These are phyloP conservation scores for Pseudogymnoascus sp. DNA, from an alignment of 2,329 filamentous ascomycete species.

Conservation along the genomic window DNA sequence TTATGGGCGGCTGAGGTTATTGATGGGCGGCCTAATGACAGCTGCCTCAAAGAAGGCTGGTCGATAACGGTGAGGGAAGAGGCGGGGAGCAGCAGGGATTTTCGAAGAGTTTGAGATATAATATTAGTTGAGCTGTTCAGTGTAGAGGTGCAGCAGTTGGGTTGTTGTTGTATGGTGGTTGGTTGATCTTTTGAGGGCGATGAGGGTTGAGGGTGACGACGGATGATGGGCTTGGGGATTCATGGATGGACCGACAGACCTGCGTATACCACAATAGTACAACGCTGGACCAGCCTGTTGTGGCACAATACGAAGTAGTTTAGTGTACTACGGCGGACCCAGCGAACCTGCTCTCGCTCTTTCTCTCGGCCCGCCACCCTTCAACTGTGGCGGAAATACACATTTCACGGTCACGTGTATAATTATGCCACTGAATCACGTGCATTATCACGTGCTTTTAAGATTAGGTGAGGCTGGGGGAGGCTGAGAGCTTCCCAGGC, in stretches of 20 bases:
- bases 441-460: not conserved
- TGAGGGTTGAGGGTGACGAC: not conserved
- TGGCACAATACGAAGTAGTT: not conserved
- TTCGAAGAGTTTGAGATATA: not conserved
- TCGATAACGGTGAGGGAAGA: not conserved
- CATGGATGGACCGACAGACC: not conserved
- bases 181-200: conserved; percentile 1
- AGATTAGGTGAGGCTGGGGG: conserved; percentile 2
- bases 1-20: not conserved
- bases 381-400: not conserved
- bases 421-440: not conserved
- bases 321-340: not conserved
- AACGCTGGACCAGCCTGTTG: not conserved
- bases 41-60: not conserved
- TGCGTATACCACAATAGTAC: not conserved
- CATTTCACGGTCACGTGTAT: not conserved
- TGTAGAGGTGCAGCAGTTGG: conserved; percentile 2
- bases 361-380: not conserved
- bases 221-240: conserved; percentile 2
- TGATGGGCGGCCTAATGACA: not conserved
- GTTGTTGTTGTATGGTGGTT: conserved; percentile 1
- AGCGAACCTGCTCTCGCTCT: not conserved
- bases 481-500: not conserved
- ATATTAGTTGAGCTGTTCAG: not conserved
- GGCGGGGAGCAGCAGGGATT: not conserved